Base-by-base conservation (phyloP, 805 yeast genomes). In the Candida arabinofermentans region DNA sequence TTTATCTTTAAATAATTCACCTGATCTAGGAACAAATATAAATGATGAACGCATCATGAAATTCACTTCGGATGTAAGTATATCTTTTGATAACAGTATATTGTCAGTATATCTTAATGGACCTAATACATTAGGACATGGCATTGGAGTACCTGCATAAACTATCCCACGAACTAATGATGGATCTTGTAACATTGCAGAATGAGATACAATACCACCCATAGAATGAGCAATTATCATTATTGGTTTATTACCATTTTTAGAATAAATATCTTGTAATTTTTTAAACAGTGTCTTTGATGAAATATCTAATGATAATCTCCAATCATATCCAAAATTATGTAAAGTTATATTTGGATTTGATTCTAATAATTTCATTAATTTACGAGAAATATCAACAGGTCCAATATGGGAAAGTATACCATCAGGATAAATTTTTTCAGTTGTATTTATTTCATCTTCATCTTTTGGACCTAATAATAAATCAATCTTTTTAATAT, bases 291-390 rank as follows among this genome's bases (percentile, higher is more conserved):
- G 65, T 46, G 79, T 71, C 6, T 64, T 57, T 10, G 85, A 67
- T 16, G 72, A 65, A 4, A 79, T 59, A 32, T 79, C 85, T 2
- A 79, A 71, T 6, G 90, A 79, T 5, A 89, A 62, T 53, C 97
- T 74, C 97, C 97, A 90, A 65, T 90, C 97, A 61, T 89, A 90
- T n/a, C 96, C 95, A 64, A 82, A 90, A 42, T 83, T 82, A 41
- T 77, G 75, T 5, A 86, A 79, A 13, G 64, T 72, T 4, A 83
- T 74, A 10, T 75, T 77, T 2, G 85, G 81, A 51, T 80, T 81
- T 7, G 67, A 50, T 2, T 53, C 53, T 27, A 90, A 60, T 50
- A 67, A 74, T 36, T 74, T 72, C 37, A 84, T 71, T 42, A 90
- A 65, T 50, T 72, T 74, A 46, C 73, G 72, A 39, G 88, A 75